Conservation (phyloP, 306 rosid genomes). For the Spatholobus suberectus region DNA sequence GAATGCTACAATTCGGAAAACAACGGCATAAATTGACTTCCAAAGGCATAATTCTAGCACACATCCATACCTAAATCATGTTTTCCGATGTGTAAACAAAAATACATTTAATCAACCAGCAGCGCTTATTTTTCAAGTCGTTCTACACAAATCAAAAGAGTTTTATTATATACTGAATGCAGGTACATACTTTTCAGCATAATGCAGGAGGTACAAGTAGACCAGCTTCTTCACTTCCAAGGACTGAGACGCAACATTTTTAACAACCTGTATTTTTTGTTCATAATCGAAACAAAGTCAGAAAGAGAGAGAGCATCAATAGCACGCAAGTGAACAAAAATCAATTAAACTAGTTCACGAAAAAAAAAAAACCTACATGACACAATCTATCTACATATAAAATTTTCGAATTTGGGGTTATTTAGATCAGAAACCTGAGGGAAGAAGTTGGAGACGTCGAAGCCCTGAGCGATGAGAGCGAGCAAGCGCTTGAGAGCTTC, state of each 20-base stretch:
- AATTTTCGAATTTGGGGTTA: neutral
- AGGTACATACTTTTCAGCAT: conserved; percentile 88
- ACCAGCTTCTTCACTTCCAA: conserved; percentile 96
- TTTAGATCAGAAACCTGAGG: conserved; percentile 64
- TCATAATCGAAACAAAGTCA: neutral
- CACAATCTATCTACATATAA: neutral
- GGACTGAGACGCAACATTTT: conserved; percentile 90
- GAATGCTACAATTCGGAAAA: conserved; percentile 2
- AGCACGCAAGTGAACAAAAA: neutral
- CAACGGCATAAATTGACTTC: conserved; percentile 14
- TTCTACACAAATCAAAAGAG: neutral
- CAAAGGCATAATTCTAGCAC: conserved; percentile 21
- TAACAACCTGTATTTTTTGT: conserved; percentile 78
- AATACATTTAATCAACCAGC: neutral
- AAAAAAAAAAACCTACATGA: neutral
- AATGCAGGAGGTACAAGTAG: conserved; percentile 92
- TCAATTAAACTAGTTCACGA: neutral
- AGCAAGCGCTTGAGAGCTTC: conserved; percentile 97
- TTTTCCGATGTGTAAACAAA: neutral
- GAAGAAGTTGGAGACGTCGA: conserved; percentile 91
- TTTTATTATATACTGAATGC: neutral
- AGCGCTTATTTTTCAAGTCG: neutral
- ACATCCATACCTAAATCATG: conserved; percentile 4
- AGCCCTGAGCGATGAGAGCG: conserved; percentile 97
- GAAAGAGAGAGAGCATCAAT: neutral